Evolutionary conservation across 345 rosid species (phyloP).

Genomic region (Clarkia xantiana): DNA sequence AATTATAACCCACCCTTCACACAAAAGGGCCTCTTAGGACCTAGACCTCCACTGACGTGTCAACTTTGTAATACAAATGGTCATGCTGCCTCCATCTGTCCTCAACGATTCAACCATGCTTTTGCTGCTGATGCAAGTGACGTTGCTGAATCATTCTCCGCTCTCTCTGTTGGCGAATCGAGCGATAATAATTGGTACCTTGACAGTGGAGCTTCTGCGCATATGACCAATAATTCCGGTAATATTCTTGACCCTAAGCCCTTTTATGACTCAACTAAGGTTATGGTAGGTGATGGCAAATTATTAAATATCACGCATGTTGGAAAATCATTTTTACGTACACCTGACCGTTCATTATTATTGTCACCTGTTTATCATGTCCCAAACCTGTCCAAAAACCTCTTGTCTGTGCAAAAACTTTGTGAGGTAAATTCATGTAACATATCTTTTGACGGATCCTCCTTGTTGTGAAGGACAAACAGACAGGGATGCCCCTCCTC

Average conservation of each 20-base stretch:
- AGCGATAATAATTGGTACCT: background rate
- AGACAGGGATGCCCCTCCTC: background rate
- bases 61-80: fast-evolving
- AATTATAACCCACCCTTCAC: background rate
- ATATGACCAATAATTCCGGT: background rate
- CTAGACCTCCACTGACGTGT: background rate
- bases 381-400: background rate
- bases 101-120: background rate
- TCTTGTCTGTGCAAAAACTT: background rate
- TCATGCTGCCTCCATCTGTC: background rate
- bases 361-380: background rate
- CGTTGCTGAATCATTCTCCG: background rate
- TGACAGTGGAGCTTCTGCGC: background rate
- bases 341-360: background rate
- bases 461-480: background rate
- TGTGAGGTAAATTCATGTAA: background rate
- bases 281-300: background rate
- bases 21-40: background rate
- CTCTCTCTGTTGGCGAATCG: background rate
- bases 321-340: background rate
- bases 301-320: background rate
- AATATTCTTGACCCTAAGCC: background rate
- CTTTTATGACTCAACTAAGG: background rate
- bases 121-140: background rate
- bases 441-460: background rate